Base-by-base conservation (phyloP, 805 yeast genomes). In the Nakazawaea holstii region DNA sequence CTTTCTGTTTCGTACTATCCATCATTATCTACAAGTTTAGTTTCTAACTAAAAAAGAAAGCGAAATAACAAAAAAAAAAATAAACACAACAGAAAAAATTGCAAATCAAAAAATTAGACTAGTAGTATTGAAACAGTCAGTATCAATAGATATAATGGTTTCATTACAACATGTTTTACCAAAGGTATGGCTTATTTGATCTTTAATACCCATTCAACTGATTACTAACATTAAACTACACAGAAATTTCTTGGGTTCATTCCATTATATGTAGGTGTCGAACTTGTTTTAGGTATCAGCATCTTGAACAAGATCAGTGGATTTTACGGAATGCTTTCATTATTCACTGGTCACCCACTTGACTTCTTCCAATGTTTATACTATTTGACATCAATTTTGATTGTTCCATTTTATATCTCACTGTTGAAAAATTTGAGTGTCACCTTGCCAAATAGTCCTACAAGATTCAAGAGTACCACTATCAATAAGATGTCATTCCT, bases 231-330 rank as follows among this genome's bases (percentile, higher is more conserved):
- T 11, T 6, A 26, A 6, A 2, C 6, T 45, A 6, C 13, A 17
- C 35, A 79, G 80, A 75, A 73, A 59, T 88, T 88, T 61, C 60
- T 87, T n/a, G 82, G 83, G 11, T 58, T 75, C 45, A 65, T 88
- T 4, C 97, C 98, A 5, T 74, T 92, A 26, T 88, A 85, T 59
- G 73, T 86, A 24, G 98, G 97, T 11, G 95, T 90, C 24, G 98
- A 92, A 62, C 62, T 88, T 1, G 78, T 85, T 17, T 71, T 90
- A 5, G 84, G 87, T 1, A 71, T 87, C 33, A 85, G 91, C 13
- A 76, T 90, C 33, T 73, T 91, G 53, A 92, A 92, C 69, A 91
- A 91, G 61, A 87, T 91, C 54, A 82, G 95, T 49, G 97, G 98
- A 8, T 71, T 82, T 17, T 92, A 84, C 64, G 99, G 97, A 28